Evolutionary conservation across 192 early-diverging fungal species (phyloP).

Genomic region (Chytriomyces sp.): DNA sequence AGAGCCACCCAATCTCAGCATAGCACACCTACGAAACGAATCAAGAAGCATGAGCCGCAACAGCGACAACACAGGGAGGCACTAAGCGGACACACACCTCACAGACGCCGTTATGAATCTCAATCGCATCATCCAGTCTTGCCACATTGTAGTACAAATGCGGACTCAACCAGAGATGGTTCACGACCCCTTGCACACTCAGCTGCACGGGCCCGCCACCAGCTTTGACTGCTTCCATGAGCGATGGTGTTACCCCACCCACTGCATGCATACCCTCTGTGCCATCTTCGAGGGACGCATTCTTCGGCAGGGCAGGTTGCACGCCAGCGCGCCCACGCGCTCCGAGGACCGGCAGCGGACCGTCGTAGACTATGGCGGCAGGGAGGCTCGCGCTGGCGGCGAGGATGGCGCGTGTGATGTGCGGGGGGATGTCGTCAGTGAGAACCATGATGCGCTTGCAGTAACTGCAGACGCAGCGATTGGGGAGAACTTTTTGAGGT

Average conservation of each 20-base stretch:
- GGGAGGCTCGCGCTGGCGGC: neutral
- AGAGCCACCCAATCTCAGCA: slow-evolving; percentile 25
- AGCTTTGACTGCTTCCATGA: too few relatives aligned
- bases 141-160: slow-evolving; percentile 31
- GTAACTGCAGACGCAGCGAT: slow-evolving; percentile 32
- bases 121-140: neutral
- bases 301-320: slow-evolving; percentile 12
- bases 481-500: neutral
- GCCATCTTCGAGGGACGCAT: neutral
- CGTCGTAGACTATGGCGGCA: slow-evolving; percentile 16
- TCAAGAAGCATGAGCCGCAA: too few relatives aligned
- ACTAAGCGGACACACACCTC: too few relatives aligned
- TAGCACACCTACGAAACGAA: too few relatives aligned
- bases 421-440: slow-evolving; percentile 8
- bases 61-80: too few relatives aligned
- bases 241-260: neutral
- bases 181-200: slow-evolving; percentile 2
- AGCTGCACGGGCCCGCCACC: slow-evolving; percentile 2
- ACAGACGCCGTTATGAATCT: slow-evolving; percentile 29
- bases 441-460: slow-evolving; percentile 38
- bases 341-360: slow-evolving; percentile 33
- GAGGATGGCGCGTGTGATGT: neutral
- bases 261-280: neutral
- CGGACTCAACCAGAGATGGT: slow-evolving; percentile 35
- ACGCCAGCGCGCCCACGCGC: slow-evolving; percentile 32